Conservation (phyloP, 495 filamentous ascomycete species). For the Tuber umbilicatum region DNA sequence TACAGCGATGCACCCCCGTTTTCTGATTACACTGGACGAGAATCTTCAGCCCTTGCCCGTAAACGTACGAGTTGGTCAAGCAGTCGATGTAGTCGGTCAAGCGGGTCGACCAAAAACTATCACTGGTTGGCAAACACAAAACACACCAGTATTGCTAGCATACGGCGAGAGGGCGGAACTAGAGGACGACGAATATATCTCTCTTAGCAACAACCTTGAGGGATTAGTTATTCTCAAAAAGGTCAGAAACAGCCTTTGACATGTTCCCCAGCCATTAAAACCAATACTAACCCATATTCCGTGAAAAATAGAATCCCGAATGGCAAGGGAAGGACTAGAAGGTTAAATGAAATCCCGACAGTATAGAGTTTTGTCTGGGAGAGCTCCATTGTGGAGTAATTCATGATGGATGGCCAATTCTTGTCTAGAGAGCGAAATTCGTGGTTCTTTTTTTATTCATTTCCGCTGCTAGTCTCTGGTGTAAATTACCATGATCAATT, state of each 20-base stretch:
- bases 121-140: conserved; percentile 99
- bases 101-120: conserved; percentile 97
- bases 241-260: conserved; percentile 50
- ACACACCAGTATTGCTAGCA: conserved; percentile 85
- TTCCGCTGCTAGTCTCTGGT: background rate
- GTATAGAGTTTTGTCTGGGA: background rate
- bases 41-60: conserved; percentile 87
- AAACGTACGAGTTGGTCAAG: conserved; percentile 94
- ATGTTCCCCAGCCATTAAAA: background rate
- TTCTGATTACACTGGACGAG: conserved; percentile 93
- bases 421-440: background rate
- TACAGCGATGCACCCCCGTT: conserved; percentile 93
- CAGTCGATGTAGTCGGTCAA: conserved; percentile 95
- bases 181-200: conserved; percentile 95
- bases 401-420: background rate
- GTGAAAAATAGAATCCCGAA: conserved; percentile 39
- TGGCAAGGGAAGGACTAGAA: conserved; percentile 39
- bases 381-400: background rate
- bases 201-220: conserved; percentile 81
- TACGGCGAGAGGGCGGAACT: conserved; percentile 93
- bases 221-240: conserved; percentile 94
- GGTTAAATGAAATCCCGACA: background rate
- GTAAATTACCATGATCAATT: background rate
- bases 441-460: background rate
- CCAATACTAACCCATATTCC: conserved; percentile 13